phyloP scores from a whole-genome alignment of 108 stramenopile species.

The Cyclotella cryptica region DNA sequence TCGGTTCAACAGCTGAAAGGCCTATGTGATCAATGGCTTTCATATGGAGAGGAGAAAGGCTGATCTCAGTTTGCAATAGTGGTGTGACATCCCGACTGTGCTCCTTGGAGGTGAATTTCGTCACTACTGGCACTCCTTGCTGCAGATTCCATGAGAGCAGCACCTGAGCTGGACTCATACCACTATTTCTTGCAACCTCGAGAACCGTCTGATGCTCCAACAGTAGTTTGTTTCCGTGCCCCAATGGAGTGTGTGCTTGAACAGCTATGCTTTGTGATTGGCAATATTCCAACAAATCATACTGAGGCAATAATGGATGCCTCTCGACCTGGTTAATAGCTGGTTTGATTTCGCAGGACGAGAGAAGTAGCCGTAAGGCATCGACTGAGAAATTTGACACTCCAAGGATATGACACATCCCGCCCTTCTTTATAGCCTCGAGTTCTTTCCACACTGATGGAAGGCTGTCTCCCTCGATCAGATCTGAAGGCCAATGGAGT shows the following conservation, averaged over 20 bases:
- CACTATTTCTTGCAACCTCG: conserved; percentile 40
- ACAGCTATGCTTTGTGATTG: conserved; percentile 58
- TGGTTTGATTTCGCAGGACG: conserved; percentile 58
- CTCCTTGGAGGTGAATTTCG: conserved; percentile 56
- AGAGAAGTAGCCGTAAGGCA: conserved; percentile 63
- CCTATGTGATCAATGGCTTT: conserved; percentile 56
- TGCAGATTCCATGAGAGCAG: conserved; percentile 78
- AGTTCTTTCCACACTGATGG: conserved; percentile 76
- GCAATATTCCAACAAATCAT: conserved; percentile 74
- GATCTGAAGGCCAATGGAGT: conserved; percentile 86
- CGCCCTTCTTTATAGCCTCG: conserved; percentile 65
- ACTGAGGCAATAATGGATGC: conserved; percentile 78
- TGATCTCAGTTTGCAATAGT: conserved; percentile 16
- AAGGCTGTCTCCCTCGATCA: conserved; percentile 61
- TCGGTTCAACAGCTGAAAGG: not conserved
- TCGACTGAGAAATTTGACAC: conserved; percentile 78
- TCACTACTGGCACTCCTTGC: conserved; percentile 67
- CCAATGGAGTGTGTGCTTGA: conserved; percentile 73
- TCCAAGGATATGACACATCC: conserved; percentile 62
- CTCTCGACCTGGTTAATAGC: conserved; percentile 87
- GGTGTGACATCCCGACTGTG: conserved; percentile 55
- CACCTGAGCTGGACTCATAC: conserved; percentile 65
- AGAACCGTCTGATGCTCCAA: conserved; percentile 33
- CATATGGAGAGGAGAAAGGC: conserved; percentile 62
- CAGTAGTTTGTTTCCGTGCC: conserved; percentile 49